A percentile compares a stretch with the other conserved stretches of the same genome.
phyloP scores from a whole-genome alignment of 2,329 filamentous ascomycete genomes.

The Fusarium sp. region DNA sequence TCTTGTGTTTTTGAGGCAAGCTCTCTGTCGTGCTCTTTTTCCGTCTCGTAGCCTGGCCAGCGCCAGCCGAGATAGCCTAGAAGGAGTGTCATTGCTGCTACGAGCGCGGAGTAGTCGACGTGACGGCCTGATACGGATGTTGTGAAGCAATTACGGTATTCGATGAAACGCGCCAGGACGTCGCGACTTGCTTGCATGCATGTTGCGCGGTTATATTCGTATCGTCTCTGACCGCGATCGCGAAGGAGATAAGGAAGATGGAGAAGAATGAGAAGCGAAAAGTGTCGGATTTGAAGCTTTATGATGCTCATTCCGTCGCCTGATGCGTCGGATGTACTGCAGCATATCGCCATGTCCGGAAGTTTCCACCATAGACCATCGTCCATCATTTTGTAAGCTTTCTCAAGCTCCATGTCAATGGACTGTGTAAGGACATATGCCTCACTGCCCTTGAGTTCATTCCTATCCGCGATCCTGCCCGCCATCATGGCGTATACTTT shows the following conservation, averaged over 20 bases:
- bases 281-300: constrained; percentile 64
- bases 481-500: constrained; percentile 58
- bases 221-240: constrained; percentile 57
- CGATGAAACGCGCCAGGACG: constrained; percentile 61
- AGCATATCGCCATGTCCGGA: constrained; percentile 45
- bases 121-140: constrained; percentile 53
- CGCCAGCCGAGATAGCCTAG: constrained; percentile 61
- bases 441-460: constrained; percentile 53
- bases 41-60: constrained; percentile 45
- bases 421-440: constrained; percentile 57
- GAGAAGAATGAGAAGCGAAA: constrained; percentile 63
- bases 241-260: constrained; percentile 68
- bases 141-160: constrained; percentile 54
- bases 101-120: constrained; percentile 64
- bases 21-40: constrained; percentile 50
- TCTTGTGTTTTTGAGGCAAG: constrained; percentile 54
- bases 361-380: constrained; percentile 62
- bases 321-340: constrained; percentile 33
- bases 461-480: constrained; percentile 62
- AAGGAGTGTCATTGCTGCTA: constrained; percentile 64
- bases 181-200: constrained; percentile 65
- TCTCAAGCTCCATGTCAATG: constrained; percentile 62
- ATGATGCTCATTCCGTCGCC: constrained; percentile 48
- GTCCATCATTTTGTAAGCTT: constrained; percentile 56
- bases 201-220: constrained; percentile 58